phyloP scores from a whole-genome alignment of 208 protist species.

The Endotrypanum monterogeii region DNA sequence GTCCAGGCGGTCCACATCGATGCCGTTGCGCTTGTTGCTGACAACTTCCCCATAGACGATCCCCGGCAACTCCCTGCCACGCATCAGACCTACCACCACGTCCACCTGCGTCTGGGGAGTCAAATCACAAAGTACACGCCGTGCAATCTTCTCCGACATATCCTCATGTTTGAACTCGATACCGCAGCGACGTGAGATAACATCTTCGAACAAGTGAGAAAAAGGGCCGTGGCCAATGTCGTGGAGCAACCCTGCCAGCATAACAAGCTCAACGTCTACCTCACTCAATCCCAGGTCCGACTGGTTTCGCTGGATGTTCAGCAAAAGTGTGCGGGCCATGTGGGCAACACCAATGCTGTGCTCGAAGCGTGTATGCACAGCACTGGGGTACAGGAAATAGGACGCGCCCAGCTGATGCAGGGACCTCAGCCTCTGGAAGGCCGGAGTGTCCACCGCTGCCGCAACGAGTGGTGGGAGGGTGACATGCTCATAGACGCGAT shows the following conservation, averaged over 20 bases:
- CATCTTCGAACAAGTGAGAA: conserved; percentile 96
- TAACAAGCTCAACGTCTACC: conserved; percentile 83
- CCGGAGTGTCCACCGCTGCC: conserved; percentile 93
- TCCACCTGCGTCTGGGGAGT: conserved; percentile 57
- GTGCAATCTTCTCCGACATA: conserved; percentile 81
- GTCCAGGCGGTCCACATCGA: conserved; percentile 98
- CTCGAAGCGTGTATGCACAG: conserved; percentile 96
- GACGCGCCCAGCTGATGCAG: conserved; percentile 95
- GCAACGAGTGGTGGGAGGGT: conserved; percentile 83
- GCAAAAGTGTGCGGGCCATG: conserved; percentile 86
- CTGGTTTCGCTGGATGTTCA: conserved; percentile 81
- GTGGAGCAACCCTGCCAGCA: conserved; percentile 95
- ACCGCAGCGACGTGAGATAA: conserved; percentile 63
- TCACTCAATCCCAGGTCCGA: conserved; percentile 91
- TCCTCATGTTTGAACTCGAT: conserved; percentile 82
- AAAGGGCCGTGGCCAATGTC: conserved; percentile 97
- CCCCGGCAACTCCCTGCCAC: conserved; percentile 31
- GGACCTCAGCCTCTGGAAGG: conserved; percentile 95
- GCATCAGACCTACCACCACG: conserved; percentile 72
- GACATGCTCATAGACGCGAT: conserved; percentile 95
- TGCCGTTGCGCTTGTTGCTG: conserved; percentile 92
- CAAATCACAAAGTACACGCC: conserved; percentile 45
- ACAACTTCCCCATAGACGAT: conserved; percentile 79
- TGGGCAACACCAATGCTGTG: conserved; percentile 96
- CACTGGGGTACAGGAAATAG: conserved; percentile 95